phyloP scores from a whole-genome alignment of 257 asterid species.

The Solanum corneliomulleri region DNA sequence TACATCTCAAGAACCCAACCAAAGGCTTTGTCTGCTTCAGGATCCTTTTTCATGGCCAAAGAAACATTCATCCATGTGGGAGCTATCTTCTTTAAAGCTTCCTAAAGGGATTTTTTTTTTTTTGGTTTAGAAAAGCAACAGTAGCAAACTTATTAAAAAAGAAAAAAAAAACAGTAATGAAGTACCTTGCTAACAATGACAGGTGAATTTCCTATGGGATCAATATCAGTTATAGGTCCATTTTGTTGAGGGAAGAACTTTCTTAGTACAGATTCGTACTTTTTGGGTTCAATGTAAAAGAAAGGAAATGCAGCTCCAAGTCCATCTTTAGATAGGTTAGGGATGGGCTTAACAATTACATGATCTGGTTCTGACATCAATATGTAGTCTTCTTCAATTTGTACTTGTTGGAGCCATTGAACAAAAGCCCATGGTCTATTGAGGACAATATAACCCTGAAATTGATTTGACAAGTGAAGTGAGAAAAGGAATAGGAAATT shows the following conservation, averaged over 20 bases:
- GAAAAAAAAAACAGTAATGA: neutral
- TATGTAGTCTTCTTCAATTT: slow-evolving; percentile 87
- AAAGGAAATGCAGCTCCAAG: slow-evolving; percentile 88
- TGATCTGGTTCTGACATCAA: slow-evolving; percentile 97
- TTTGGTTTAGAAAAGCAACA: neutral
- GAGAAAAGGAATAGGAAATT: neutral
- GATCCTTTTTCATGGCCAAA: slow-evolving; percentile 89
- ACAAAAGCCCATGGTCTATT: slow-evolving; percentile 99
- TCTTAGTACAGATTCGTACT: slow-evolving; percentile 56
- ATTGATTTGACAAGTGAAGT: neutral
- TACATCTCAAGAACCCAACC: slow-evolving; percentile 99
- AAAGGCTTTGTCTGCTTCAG: slow-evolving; percentile 82
- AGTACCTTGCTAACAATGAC: slow-evolving; percentile 82
- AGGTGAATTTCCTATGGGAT: slow-evolving; percentile 97
- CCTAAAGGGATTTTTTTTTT: slow-evolving; percentile 21
- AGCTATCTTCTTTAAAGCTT: slow-evolving; percentile 66
- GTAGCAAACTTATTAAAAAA: neutral
- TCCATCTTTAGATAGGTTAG: slow-evolving; percentile 64
- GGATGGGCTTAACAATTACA: slow-evolving; percentile 81
- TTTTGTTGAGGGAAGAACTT: slow-evolving; percentile 62
- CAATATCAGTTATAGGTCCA: slow-evolving; percentile 73
- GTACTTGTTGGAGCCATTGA: slow-evolving; percentile 93
- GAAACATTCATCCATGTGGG: slow-evolving; percentile 99
- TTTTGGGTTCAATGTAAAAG: slow-evolving; percentile 89
- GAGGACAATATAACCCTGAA: slow-evolving; percentile 92